phyloP scores from a whole-genome alignment of 1,284 basidiomycete genomes.

The Tilletiopsis washingtonensis region DNA sequence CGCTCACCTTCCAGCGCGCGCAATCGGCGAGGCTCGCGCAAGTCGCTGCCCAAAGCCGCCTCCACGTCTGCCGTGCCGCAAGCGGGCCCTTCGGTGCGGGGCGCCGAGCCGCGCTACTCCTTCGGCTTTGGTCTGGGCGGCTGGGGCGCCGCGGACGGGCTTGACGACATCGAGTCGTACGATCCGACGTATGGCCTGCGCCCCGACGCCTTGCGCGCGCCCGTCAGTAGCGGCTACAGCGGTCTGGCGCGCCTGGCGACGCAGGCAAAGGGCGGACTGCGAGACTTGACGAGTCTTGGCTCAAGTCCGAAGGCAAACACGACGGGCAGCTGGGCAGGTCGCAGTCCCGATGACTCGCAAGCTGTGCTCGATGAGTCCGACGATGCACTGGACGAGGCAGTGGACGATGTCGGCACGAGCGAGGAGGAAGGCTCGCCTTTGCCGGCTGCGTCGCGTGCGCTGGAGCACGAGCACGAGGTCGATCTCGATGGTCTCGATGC shows the following conservation, averaged over 20 bases:
- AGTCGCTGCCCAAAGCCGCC: conserved; percentile 14
- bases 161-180: conserved; percentile 64
- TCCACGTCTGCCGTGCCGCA: conserved; percentile 12
- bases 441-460: too few relatives aligned
- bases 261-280: conserved; percentile 6
- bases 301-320: too few relatives aligned
- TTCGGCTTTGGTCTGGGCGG: conserved; percentile 7
- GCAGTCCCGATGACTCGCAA: too few relatives aligned
- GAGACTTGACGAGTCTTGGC: background rate
- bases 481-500: conserved; percentile 48
- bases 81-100: background rate
- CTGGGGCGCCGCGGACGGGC: background rate
- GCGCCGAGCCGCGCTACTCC: conserved; percentile 5
- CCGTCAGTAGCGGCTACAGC: conserved; percentile 66
- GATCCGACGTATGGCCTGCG: conserved; percentile 97
- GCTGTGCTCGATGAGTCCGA: conserved; percentile 2
- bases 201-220: conserved; percentile 57
- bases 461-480: conserved; percentile 55
- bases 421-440: too few relatives aligned
- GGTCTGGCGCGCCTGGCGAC: conserved; percentile 52
- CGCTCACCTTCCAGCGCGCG: background rate
- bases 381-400: conserved; percentile 14
- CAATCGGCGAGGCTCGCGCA: background rate
- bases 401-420: conserved; percentile 50
- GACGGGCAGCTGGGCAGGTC: too few relatives aligned